phyloP scores from a whole-genome alignment of 192 early-diverging fungal genomes.

The Entomortierella lignicola region DNA sequence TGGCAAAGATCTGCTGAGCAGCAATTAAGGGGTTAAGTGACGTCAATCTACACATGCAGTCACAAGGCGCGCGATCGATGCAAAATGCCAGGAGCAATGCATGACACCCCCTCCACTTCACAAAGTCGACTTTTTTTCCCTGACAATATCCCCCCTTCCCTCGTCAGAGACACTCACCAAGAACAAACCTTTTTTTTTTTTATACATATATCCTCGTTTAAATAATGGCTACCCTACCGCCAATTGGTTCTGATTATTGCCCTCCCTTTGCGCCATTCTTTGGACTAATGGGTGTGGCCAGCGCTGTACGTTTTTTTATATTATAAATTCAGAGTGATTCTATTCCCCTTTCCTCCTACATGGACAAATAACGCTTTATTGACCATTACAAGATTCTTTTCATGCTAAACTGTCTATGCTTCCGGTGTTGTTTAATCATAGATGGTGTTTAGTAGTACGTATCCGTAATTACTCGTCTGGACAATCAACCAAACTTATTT shows the following conservation, averaged over 20 bases:
- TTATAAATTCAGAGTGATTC: too few species aligned
- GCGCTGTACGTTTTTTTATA: slow-evolving; percentile 78
- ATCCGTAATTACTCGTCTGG: background rate
- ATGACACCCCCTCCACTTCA: background rate
- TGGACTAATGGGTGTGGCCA: slow-evolving; percentile 89
- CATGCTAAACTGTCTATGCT: too few species aligned
- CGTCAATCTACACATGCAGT: background rate
- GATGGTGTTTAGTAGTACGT: slow-evolving; percentile 81
- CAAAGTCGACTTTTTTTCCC: background rate
- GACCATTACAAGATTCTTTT: too few species aligned
- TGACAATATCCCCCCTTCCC: background rate
- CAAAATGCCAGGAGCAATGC: too few species aligned
- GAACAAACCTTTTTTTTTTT: background rate
- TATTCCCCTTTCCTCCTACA: slow-evolving; percentile 6
- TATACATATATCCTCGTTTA: background rate
- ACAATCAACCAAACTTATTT: too few species aligned
- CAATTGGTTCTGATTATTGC: slow-evolving; percentile 58
- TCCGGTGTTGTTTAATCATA: background rate
- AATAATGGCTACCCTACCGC: slow-evolving; percentile 48
- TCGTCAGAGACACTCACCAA: background rate
- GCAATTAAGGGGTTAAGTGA: too few species aligned
- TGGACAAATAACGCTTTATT: background rate
- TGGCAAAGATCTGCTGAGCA: too few species aligned
- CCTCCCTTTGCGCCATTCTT: slow-evolving; percentile 96
- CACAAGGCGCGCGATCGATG: background rate